Evolutionary conservation across 176 grass and related monocot species (phyloP).

Genomic region (Ensete ventricosum): DNA sequence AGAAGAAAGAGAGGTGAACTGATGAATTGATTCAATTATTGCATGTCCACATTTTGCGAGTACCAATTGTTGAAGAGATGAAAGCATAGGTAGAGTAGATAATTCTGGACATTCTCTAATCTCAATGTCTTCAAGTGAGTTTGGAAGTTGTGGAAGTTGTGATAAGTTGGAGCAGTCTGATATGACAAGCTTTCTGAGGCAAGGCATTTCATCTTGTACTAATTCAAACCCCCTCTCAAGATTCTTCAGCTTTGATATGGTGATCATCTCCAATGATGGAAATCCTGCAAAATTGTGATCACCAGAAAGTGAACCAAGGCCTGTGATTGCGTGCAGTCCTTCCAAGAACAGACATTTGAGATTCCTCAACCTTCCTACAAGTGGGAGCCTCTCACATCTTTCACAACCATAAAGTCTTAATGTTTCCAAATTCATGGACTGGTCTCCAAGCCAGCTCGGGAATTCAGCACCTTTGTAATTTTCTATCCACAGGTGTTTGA

Average conservation of each 20-base stretch:
- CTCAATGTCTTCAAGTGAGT: neutral
- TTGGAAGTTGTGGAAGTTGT: neutral
- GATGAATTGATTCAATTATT: neutral
- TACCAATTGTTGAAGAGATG: neutral
- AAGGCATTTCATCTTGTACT: conserved; percentile 1
- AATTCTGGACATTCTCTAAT: conserved; percentile 7
- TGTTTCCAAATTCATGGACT: conserved; percentile 25
- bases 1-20: conserved; percentile 9
- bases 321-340: conserved; percentile 14
- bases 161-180: conserved; percentile 19
- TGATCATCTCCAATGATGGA: conserved; percentile 13
- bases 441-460: conserved; percentile 21
- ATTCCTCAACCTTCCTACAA: conserved; percentile 9
- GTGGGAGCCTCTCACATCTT: conserved; percentile 7
- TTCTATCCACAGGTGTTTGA: conserved; percentile 27
- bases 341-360: conserved; percentile 19
- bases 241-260: conserved; percentile 18
- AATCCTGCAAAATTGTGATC: neutral
- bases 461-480: conserved; percentile 20
- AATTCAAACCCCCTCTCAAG: conserved; percentile 11
- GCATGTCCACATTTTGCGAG: neutral
- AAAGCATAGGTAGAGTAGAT: neutral
- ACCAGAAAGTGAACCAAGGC: neutral
- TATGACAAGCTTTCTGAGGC: conserved; percentile 4
- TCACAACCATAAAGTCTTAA: conserved; percentile 22